Evolutionary conservation across 805 yeast genomes (phyloP).

Genomic region (Yamadazyma ubonensis): DNA sequence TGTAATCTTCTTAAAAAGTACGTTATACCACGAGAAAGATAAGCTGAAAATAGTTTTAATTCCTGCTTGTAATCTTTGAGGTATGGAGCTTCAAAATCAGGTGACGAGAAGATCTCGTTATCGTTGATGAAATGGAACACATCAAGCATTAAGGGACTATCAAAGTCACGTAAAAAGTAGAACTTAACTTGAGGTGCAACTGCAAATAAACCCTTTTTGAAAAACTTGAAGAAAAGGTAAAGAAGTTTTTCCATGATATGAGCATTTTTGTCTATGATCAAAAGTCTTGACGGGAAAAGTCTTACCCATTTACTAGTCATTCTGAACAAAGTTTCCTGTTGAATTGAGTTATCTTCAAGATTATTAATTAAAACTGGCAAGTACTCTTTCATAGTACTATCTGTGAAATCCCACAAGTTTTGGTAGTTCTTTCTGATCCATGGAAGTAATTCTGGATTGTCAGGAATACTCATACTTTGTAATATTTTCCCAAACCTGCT

Average conservation of each 20-base stretch:
- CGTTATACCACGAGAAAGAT: constrained; percentile 30
- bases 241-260: constrained; percentile 34
- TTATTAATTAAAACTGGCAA: constrained; percentile 26
- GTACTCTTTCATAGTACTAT: constrained; percentile 25
- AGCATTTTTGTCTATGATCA: constrained; percentile 20
- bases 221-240: constrained; percentile 31
- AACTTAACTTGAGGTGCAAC: constrained; percentile 41
- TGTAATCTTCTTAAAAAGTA: constrained; percentile 29
- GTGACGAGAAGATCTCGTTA: constrained; percentile 20
- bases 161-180: constrained; percentile 40
- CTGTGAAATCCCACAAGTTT: constrained; percentile 24
- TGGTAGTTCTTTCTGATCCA: constrained; percentile 23
- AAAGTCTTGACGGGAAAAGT: constrained; percentile 30
- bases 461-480: constrained; percentile 4
- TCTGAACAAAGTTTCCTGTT: constrained; percentile 32
- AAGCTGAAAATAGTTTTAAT: constrained; percentile 25
- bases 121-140: constrained; percentile 26
- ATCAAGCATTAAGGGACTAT: constrained; percentile 40
- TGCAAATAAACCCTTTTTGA: constrained; percentile 34
- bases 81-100: constrained; percentile 21
- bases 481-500: constrained; percentile 22
- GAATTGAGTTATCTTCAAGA: constrained; percentile 26
- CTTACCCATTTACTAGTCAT: constrained; percentile 38
- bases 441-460: constrained; percentile 12
- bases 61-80: constrained; percentile 16